Evolutionary conservation across 345 rosid species (phyloP), one percentile per base, ranked within the genome.

Genomic region (Eucalyptus victrix): DNA sequence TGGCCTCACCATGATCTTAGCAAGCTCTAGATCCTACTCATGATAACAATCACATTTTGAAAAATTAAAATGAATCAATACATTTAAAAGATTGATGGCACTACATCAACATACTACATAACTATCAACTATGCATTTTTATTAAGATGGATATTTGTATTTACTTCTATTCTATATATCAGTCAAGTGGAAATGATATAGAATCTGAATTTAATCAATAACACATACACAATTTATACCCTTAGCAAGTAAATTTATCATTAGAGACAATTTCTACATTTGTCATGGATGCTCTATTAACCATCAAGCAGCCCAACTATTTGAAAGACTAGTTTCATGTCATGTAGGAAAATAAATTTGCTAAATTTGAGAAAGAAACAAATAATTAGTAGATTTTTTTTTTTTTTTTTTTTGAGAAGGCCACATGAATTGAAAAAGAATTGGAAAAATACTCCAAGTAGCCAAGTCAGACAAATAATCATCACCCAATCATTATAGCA

Each of bases 1-100:
- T 10, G 94, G 95, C 37, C 95, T 93, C 62, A 86, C 58, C 88
- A 90, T 44, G 62, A 87, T 88, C 91, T 92, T 80, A 21, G 87
- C 93, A 8, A 94, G 92, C 87, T 94, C 93, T 65, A 91, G 88
- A 93, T 93, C 94, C 94, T 94, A 50, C 23, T 87, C 58, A 86
- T 28, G 87, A 30, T 28, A 49, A 49, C 19, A 9, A 47, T 30
- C 54, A 86, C 54, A 53, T 49, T 86, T 49, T 2, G 2, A n/a
- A 86, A 86, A 30, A 8, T 86, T 30, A 6, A 37, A 50, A 86
- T 32, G 37, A 65, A 15, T 65, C 76, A 65, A 65, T 16, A n/a
- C 40, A 65, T 16, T 15, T 65, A n/a, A 15, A n/a, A n/a, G 40
- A 65, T 62, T 3, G 2, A 15, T 28, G 72, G 72, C 9, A 7